Evolutionary conservation across 2,329 filamentous ascomycete species (phyloP).

Genomic region (Xylaria sp.): DNA sequence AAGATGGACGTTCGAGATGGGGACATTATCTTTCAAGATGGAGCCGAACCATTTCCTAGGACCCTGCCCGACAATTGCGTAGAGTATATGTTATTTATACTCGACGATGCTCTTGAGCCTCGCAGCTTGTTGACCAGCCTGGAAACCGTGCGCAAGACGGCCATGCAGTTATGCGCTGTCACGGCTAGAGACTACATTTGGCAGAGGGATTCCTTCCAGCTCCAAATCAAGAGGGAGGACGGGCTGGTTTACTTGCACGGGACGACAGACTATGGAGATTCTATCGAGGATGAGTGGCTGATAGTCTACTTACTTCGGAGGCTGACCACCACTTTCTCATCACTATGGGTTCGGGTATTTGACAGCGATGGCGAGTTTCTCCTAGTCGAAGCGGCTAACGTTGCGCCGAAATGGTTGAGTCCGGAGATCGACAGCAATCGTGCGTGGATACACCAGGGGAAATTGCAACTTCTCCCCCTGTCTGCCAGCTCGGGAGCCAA

Average conservation of each 20-base stretch:
- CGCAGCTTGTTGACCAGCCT: conserved; percentile 67
- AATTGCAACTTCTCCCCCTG: conserved; percentile 74
- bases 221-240: conserved; percentile 65
- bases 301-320: conserved; percentile 88
- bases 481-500: conserved; percentile 44
- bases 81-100: conserved; percentile 80
- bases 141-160: conserved; percentile 73
- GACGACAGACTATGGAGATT: conserved; percentile 86
- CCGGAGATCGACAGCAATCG: conserved; percentile 88
- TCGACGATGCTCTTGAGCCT: conserved; percentile 62
- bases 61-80: conserved; percentile 80
- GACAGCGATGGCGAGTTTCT: conserved; percentile 96
- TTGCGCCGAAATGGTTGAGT: conserved; percentile 86
- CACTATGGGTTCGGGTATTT: conserved; percentile 80
- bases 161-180: conserved; percentile 64
- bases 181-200: conserved; percentile 89
- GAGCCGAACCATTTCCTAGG: conserved; percentile 41
- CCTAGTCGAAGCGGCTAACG: conserved; percentile 89
- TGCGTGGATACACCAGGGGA: conserved; percentile 84
- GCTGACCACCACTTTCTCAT: conserved; percentile 72
- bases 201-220: conserved; percentile 83
- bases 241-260: conserved; percentile 72
- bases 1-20: conserved; percentile 36
- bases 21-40: conserved; percentile 37
- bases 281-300: conserved; percentile 96